Percentiles rank a stretch among this genome's conserved stretches.
Evolutionary conservation across 805 yeast genomes (phyloP).

Genomic region (Cyberlindnera lachancei): DNA sequence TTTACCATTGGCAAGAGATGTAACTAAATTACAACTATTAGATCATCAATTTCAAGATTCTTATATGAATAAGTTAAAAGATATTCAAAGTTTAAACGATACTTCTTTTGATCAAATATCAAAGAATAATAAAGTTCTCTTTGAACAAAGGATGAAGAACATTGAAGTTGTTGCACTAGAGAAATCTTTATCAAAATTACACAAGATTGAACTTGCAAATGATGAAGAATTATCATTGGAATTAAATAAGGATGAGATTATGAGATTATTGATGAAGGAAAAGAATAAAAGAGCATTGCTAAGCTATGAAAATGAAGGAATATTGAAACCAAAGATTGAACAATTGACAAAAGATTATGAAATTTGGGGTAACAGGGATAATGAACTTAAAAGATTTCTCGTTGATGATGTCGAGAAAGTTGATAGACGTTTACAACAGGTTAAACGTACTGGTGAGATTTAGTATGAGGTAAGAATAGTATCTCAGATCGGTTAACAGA

Average conservation of each 20-base stretch:
- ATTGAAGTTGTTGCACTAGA: conserved; percentile 9
- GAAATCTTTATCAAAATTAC: conserved; percentile 8
- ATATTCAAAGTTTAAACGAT: conserved; percentile 2
- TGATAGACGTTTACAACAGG: too few relatives aligned
- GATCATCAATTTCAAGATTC: conserved; percentile 11
- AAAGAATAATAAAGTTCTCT: conserved; percentile 10
- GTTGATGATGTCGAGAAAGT: conserved; percentile 14
- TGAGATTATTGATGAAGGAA: conserved; percentile 14
- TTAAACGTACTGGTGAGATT: too few relatives aligned
- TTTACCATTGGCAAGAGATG: conserved; percentile 3
- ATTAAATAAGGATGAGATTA: conserved; percentile 14
- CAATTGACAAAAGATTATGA: conserved; percentile 10
- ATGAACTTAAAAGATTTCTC: conserved; percentile 18
- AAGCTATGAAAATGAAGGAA: conserved; percentile 12
- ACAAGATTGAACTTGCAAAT: conserved; percentile 11
- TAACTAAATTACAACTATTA: conserved; percentile 6
- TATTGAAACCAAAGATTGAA: conserved; percentile 14
- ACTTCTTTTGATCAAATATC: conserved; percentile 10
- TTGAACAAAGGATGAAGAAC: conserved; percentile 11
- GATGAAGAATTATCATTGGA: conserved; percentile 5
- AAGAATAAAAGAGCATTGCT: conserved; percentile 14
- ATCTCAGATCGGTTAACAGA: too few relatives aligned
- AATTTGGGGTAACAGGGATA: conserved; percentile 16
- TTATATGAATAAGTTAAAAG: conserved; percentile 5
- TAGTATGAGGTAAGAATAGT: too few relatives aligned